Base-by-base conservation (phyloP, 768 basidiomycete genomes). In the Hebeloma cylindrosporum region DNA sequence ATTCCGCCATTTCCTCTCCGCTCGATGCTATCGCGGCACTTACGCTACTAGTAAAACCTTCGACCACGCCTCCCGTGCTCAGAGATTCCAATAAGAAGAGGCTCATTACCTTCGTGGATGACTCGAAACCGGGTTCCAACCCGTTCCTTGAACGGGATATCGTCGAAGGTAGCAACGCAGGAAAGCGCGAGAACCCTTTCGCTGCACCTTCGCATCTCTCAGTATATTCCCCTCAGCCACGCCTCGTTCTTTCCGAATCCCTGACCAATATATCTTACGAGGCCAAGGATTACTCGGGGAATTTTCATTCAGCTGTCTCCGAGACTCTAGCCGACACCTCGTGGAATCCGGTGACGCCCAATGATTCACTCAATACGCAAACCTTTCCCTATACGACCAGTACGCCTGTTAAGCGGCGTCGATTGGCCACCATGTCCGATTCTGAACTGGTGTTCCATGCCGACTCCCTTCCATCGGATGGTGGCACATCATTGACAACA, bases 341-440 rank as follows among this genome's bases (percentile, higher is more conserved):
- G 18, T 46, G 29, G 29, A 30, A 30, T 36, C 13, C 36, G 27
- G 30, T 14, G 17, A 22, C 28, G n/a, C 9, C 22, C 38, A n/a
- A n/a, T 11, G 38, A 37, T 6, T n/a, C 9, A 18, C 9, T 35
- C n/a, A 21, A 35, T 16, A 27, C 39, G 25, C 36, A 14, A 38
- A 46, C 14, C 39, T 42, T 4, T 40, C 43, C 57, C 0, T 54
- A 48, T 31, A 40, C 48, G 13, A 49, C 54, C 7, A 54, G 54
- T 31, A 53, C 51, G 11, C 49, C 59, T 1, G 30, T 52, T 3
- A 54, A 48, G 30, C 14, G 23, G n/a, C 27, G 41, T 23, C 36
- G 27, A 18, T 34, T 26, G 27, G 34, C 14, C 14, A 10, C 20
- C 8, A 25, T 17, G 18, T 10, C 23, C 22, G 18, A 43, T 7